Base-by-base conservation (phyloP, 2,329 filamentous ascomycete species). In the Claviceps sp. region DNA sequence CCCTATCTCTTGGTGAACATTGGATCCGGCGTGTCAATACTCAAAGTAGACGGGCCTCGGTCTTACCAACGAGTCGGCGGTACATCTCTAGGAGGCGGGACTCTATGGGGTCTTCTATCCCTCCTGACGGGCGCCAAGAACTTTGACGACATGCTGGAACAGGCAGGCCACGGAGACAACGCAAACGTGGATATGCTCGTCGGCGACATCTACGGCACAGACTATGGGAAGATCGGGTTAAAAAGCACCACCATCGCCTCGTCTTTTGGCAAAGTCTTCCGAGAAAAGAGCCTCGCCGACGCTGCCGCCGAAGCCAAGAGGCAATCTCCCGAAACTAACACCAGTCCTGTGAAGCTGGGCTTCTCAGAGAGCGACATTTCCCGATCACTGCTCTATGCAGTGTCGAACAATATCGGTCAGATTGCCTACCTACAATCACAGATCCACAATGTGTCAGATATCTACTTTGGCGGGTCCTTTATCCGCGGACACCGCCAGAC, bases 1-100 rank as follows among this genome's bases (percentile, higher is more conserved):
- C 93, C 93, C 2, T 98, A 98, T 65, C 82, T 98, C 44, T 82
- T 98, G 34, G 93, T 98, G 62, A 98, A 98, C 70, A 98, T 98
- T 59, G 93, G 93, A 46, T 96, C 90, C 7, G 93, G 93, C 50
- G 93, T 98, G 5, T 93, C 86, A 43, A 95, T 98, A 79, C 85
- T 98, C 68, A 97, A 97, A 66, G 93, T 98, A 7, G 94, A 87
- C 0, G 91, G 90, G 0, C 90, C 89, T 0, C 80, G 85, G 51
- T 79, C 89, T 57, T 96, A 85, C 66, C 78, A 94, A 68, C 87
- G 93, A 61, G 91, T 98, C 10, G 93, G 93, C 50, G 93, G 93
- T 55, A 96, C 93, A 3, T 95, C 90, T 4, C 78, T 98, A 0
- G 93, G 93, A 38, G 93, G 93, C 45, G 93, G 93, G n/a, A 98